Conservation (phyloP, 2,329 filamentous ascomycete species). For the Penicillium aurantiogriseum region DNA sequence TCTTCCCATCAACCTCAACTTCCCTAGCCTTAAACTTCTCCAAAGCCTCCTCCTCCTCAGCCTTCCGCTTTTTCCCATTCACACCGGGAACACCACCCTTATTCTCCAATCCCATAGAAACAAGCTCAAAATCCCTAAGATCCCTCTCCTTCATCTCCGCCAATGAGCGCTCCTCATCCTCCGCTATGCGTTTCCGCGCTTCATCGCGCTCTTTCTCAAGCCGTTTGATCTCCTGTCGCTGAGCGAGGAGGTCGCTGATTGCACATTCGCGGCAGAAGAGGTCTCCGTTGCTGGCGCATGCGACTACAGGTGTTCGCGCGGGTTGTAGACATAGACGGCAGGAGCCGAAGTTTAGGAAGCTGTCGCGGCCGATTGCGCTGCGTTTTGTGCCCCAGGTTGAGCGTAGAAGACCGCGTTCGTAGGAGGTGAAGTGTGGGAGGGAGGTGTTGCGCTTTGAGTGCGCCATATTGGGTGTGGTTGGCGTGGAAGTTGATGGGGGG, state of each 20-base stretch:
- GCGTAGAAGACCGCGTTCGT: slow-evolving; percentile 82
- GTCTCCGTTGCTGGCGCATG: slow-evolving; percentile 74
- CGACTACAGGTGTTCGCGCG: slow-evolving; percentile 79
- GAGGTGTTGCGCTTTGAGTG: slow-evolving; percentile 81
- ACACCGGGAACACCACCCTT: neutral
- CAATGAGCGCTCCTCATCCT: slow-evolving; percentile 60
- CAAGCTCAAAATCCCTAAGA: slow-evolving; percentile 77
- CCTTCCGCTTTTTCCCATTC: slow-evolving; percentile 10
- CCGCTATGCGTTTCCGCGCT: slow-evolving; percentile 60
- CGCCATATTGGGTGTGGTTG: slow-evolving; percentile 34
- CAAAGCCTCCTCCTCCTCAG: slow-evolving; percentile 2
- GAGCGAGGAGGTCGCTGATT: slow-evolving; percentile 82
- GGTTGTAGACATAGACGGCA: slow-evolving; percentile 84
- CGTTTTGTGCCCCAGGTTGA: slow-evolving; percentile 76
- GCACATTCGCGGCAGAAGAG: slow-evolving; percentile 96
- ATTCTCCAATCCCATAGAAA: slow-evolving; percentile 66
- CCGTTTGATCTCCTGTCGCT: slow-evolving; percentile 87
- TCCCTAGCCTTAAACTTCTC: slow-evolving; percentile 31
- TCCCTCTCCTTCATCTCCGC: slow-evolving; percentile 69
- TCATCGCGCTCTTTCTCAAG: slow-evolving; percentile 65
- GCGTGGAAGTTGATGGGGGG: neutral
- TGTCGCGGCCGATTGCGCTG: slow-evolving; percentile 84
- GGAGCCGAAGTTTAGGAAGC: slow-evolving; percentile 85
- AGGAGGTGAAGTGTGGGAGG: slow-evolving; percentile 86
- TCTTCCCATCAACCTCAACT: slow-evolving; percentile 29